Evolutionary conservation across 1,284 basidiomycete species (phyloP).

Genomic region (Ceratorhiza oryzae-sativae): DNA sequence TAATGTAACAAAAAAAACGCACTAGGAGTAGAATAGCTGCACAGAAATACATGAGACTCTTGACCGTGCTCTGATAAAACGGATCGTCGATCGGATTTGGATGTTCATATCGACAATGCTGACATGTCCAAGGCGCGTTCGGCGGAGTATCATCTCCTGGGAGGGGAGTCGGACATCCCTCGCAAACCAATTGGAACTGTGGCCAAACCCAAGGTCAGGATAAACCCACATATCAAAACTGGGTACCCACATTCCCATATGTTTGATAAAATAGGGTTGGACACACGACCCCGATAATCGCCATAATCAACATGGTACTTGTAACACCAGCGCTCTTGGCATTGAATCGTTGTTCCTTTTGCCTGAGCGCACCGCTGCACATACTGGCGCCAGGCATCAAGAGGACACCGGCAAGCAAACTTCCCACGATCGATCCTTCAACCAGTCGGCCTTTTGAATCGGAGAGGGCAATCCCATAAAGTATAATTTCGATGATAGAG

Average conservation of each 20-base stretch:
- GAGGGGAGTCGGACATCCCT: conserved; percentile 75
- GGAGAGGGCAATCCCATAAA: conserved; percentile 89
- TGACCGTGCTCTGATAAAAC: conserved; percentile 96
- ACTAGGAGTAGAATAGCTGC: conserved; percentile 89
- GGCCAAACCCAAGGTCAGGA: conserved; percentile 37
- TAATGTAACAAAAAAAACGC: conserved; percentile 51
- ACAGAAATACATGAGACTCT: conserved; percentile 93
- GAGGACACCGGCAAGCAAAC: conserved; percentile 92
- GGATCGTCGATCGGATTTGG: conserved; percentile 92
- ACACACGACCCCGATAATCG: conserved; percentile 94
- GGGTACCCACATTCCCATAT: conserved; percentile 88
- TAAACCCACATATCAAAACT: background rate
- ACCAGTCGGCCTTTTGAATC: conserved; percentile 92
- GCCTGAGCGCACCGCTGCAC: conserved; percentile 89
- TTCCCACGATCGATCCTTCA: conserved; percentile 96
- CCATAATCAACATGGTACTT: conserved; percentile 99
- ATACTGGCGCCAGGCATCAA: conserved; percentile 98
- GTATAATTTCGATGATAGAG: conserved; percentile 95
- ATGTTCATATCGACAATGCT: conserved; percentile 94
- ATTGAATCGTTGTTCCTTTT: conserved; percentile 98
- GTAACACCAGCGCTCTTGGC: conserved; percentile 98
- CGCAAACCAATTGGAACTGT: conserved; percentile 93
- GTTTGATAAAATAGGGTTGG: conserved; percentile 99
- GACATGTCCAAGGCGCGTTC: conserved; percentile 80
- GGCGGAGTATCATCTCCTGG: conserved; percentile 40